phyloP scores from a whole-genome alignment of 2,329 filamentous ascomycete genomes.

The Xylaria arbuscula region DNA sequence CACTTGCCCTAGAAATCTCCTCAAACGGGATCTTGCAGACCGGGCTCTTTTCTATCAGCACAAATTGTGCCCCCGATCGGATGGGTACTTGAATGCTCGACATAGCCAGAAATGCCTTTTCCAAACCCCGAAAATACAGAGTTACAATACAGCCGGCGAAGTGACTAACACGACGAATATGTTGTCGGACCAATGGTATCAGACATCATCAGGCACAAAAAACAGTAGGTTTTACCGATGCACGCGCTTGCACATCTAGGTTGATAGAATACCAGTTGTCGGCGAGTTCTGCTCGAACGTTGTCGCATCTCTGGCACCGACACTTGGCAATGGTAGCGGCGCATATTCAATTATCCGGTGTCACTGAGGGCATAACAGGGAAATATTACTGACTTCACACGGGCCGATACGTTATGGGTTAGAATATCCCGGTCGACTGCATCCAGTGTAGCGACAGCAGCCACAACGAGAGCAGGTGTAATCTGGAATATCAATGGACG shows the following conservation, averaged over 20 bases:
- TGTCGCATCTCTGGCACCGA: background rate
- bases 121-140: background rate
- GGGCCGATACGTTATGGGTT: background rate
- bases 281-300: too few species aligned
- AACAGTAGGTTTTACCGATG: background rate
- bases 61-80: too few species aligned
- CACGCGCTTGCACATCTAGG: background rate
- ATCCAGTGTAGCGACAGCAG: background rate
- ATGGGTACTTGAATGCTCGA: too few species aligned
- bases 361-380: background rate
- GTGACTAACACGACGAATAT: background rate
- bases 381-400: background rate
- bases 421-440: background rate
- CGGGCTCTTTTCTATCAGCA: too few species aligned
- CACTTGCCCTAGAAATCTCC: too few species aligned
- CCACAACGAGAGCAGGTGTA: too few species aligned
- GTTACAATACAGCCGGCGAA: background rate
- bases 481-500: constrained; percentile 5
- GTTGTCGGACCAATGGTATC: background rate
- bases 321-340: background rate
- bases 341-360: background rate
- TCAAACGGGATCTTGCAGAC: too few species aligned
- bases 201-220: background rate
- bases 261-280: background rate
- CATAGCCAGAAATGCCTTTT: background rate